Base-by-base conservation (phyloP, 2,329 filamentous ascomycete species). In the Neopestalotiopsis sp. region DNA sequence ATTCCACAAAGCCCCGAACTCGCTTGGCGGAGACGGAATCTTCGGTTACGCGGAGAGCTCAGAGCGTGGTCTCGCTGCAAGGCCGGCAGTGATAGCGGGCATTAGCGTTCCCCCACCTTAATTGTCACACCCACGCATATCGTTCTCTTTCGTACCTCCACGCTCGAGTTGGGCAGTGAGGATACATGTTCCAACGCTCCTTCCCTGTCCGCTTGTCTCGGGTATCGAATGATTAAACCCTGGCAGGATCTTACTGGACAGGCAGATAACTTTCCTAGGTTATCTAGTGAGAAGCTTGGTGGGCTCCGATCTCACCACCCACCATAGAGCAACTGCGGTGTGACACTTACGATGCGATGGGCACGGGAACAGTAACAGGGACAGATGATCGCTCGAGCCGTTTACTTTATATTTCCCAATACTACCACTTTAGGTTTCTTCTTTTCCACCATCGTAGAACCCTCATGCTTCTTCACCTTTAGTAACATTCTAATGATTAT, bases 291-390 rank as follows among this genome's bases (percentile, higher is more conserved):
- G 20, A 17, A 56, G 49, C 49, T 30, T 59, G 57, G 57, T 6
- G 24, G 57, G 57, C 12, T 59, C 17, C 30, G 57, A 59, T 59
- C 24, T 30, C 24, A 30, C 24, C 30, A 40, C 13, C 59, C 59
- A 40, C 59, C 59, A 38, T 7, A 10, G 34, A 38, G 14, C 34
- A 30, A 10, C 12, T 62, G n/a, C 59, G 34, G 34, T 38, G 24
- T 68, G 67, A 66, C 67, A 49, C 34, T 28, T 24, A 68, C 65
- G 61, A 68, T 68, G 67, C 6, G 45, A 52, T 52, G 45, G 45
- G 45, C 45, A 52, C 45, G 45, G 45, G 45, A 52, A 61, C 42
- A 38, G 45, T 34, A 62, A 68, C 62, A 61, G 56, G 67, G 38
- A 68, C 67, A 52, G 32, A 42, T 56, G 34, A 30, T n/a, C 49